Base-by-base conservation (phyloP, 208 protist species). In the Leishmania braziliensis region DNA sequence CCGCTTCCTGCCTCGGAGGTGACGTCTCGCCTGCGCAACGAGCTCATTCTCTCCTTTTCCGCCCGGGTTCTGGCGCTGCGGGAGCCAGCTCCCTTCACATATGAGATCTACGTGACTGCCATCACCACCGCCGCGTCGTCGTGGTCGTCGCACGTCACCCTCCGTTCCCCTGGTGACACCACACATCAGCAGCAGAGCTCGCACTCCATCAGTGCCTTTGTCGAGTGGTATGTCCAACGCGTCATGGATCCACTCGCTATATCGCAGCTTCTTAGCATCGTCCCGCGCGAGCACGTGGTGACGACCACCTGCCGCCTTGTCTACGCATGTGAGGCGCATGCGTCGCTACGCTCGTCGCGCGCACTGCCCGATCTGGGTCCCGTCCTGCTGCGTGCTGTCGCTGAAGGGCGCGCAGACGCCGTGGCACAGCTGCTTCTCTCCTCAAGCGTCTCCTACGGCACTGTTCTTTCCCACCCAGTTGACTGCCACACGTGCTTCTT, bases 201-300 rank as follows among this genome's bases (percentile, higher is more conserved):
- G 73, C 85, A 89, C 63, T 85, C 87, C 58, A 90, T 92, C 29
- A 91, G 90, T 56, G 75, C 83, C 39, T 96, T 96, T 86, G 90
- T 96, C 29, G 91, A 96, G 83, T 96, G 93, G 93, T 96, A 96
- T 68, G 88, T 96, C 29, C 92, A 93, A 65, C 87, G 88, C 46
- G 80, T 95, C 53, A 83, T 96, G 70, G 93, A 96, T 69, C 88
- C 93, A 43, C 88, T 93, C 58, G 91, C 93, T 26, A 91, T 96
- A 78, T 92, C 91, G 48, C 93, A 94, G 80, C 88, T 96, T 50
- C 89, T 96, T 10, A 89, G 87, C 60, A 89, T 95, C 50, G 89
- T 94, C 69, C 93, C 93, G 53, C 82, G 79, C 58, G 91, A 94
- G 53, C 92, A 91, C 82, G 82, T 96, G 60, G 93, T 96, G 14